Base-by-base conservation (phyloP, 441 rosid genomes). In the Euphorbia corollata region DNA sequence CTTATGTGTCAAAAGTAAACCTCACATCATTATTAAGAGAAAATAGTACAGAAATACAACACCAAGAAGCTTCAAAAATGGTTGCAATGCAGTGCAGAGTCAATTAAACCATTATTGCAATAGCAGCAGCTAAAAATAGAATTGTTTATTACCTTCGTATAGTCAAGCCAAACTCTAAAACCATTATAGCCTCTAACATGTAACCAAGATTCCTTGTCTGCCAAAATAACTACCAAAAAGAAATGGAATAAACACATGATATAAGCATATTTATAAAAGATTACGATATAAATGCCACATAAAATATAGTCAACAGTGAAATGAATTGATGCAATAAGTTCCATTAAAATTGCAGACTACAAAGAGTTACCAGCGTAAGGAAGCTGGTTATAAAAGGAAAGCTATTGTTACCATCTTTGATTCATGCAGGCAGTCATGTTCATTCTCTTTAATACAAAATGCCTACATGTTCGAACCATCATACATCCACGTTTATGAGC, bases 91-190 rank as follows among this genome's bases (percentile, higher is more conserved):
- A 36, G 47, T 9, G 23, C 8, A 36, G 13, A 19, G 4, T 32
- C 45, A 8, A 16, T 19, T 12, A 47, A 45, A 59, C 22, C 64
- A 59, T 19, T 59, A 47, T 32, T 20, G 15, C 9, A 67, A 43
- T 34, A 65, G 39, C 32, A 56, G 55, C 45, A 65, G n/a, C 7
- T 32, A 45, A 48, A 11, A 74, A 56, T 70, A 45, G 65, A 32
- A 67, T 68, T 23, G 53, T 41, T 61, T 36, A 22, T 82, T 58
- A 92, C 99, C 87, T 82, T 78, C 93, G 77, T 69, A 95, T 77
- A 61, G 85, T 71, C 85, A 95, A 81, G 51, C 99, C 99, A 65
- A 88, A 82, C 82, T 92, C 99, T 85, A 92, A 86, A 76, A 89
- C 85, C 95, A 92, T 85, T 68, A 92, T 84, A 9, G 96, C 97